Base-by-base conservation (phyloP, 257 asterid species). In the Primulina huaijiensis region DNA sequence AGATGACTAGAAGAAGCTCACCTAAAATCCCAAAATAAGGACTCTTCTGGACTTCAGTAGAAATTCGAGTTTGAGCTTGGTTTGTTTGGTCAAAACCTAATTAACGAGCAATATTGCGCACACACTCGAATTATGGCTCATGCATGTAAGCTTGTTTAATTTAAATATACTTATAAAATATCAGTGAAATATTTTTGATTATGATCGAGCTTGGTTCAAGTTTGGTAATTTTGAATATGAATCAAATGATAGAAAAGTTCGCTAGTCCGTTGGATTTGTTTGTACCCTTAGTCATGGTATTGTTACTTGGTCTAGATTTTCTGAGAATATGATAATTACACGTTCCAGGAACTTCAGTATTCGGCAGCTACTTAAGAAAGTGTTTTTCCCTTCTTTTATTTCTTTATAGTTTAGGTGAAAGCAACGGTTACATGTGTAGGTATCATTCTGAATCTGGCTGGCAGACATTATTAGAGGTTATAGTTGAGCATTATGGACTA, bases 361-460 rank as follows among this genome's bases (percentile, higher is more conserved):
- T 61, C 67, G 33, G 20, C 40, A 30, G 16, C 57, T 6, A 16
- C 57, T 14, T 17, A 46, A 4, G 21, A 50, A 14, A 14, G 57
- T 16, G 57, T 50, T 50, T 59, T 52, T 25, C 17, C 37, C 29
- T 17, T 56, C 60, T 53, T 20, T 56, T 64, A 25, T 75, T 50
- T 31, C 8, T 37, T 62, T 64, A 17, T 23, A 31, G 11, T 68
- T 56, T 67, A 40, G 23, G 55, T 37, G 60, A 27, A 68, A 60
- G 62, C 50, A 20, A 16, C 57, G 5, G 57, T 35, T 72, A 21
- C 43, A 72, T 56, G 65, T 86, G 84, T 88, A 91, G 97, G 78
- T 93, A 93, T 84, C 97, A 93, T 76, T 94, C 97, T 11, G 97
- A 88, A 79, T 87, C 91, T 62, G 97, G 96, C 46, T 91, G 97